Evolutionary conservation across 352 stramenopile species (phyloP).

Genomic region (Pythium periplocum): DNA sequence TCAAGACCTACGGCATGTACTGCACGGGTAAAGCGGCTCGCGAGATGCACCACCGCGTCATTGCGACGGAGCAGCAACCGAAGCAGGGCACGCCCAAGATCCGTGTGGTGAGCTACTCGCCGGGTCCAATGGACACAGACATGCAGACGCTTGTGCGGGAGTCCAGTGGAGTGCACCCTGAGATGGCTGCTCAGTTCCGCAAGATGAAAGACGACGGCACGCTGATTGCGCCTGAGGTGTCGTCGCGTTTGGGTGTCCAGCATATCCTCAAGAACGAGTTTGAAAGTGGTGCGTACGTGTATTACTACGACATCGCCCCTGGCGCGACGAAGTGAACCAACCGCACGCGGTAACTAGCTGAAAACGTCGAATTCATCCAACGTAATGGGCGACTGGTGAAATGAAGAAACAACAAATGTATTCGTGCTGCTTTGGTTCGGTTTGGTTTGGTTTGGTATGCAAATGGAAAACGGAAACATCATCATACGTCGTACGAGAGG

Average conservation of each 20-base stretch:
- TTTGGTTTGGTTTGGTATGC: no score
- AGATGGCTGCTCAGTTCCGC: slow-evolving; percentile 33
- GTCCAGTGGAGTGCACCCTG: slow-evolving; percentile 28
- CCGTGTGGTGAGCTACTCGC: slow-evolving; percentile 82
- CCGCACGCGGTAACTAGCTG: no score
- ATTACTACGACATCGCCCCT: slow-evolving; percentile 62
- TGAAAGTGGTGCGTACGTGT: slow-evolving; percentile 56
- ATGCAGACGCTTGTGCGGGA: slow-evolving; percentile 77
- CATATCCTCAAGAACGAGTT: slow-evolving; percentile 46
- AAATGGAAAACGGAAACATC: no score
- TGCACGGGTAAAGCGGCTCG: slow-evolving; percentile 83
- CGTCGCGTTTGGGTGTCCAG: slow-evolving; percentile 52
- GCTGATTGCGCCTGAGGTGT: slow-evolving; percentile 46
- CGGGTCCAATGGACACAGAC: slow-evolving; percentile 82
- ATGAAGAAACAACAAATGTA: no score
- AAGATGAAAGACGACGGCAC: slow-evolving; percentile 48
- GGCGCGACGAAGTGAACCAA: no score
- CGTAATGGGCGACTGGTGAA: no score
- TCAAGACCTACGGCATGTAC: slow-evolving; percentile 75
- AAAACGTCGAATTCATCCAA: no score
- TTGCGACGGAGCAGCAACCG: slow-evolving; percentile 49
- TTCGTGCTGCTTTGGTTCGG: no score
- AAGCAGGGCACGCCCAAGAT: slow-evolving; percentile 15
- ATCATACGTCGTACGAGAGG: no score
- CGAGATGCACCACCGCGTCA: slow-evolving; percentile 81